A percentile compares a stretch with the other conserved stretches of the same genome.
Evolutionary conservation across 225 moss, liverwort and hornwort species (phyloP).

Genomic region (Bryoerythrophyllum caledonicum): DNA sequence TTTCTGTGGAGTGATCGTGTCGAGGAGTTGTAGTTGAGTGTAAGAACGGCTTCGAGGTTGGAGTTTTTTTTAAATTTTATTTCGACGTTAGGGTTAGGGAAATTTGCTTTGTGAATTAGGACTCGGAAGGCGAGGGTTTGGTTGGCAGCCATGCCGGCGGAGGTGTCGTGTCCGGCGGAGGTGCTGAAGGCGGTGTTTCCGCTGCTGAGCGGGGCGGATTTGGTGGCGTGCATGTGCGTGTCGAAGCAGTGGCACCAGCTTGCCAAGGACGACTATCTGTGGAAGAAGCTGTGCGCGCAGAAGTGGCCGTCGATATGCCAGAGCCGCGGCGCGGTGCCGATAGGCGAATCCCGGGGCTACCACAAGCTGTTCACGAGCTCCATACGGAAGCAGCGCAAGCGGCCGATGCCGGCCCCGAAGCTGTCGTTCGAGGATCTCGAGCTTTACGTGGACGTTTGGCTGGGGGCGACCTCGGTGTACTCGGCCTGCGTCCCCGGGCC

Average conservation of each 20-base stretch:
- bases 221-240: conserved; percentile 88
- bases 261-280: conserved; percentile 79
- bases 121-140: neutral
- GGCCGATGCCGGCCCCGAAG: conserved; percentile 73
- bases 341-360: conserved; percentile 67
- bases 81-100: too few relatives aligned
- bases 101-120: neutral
- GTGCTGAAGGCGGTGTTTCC: conserved; percentile 82
- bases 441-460: conserved; percentile 91
- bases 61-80: neutral
- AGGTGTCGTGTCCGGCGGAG: conserved; percentile 58
- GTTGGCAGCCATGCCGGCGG: conserved; percentile 50
- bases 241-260: conserved; percentile 85
- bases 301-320: conserved; percentile 84
- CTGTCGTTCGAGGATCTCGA: conserved; percentile 81
- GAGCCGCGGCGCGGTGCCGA: conserved; percentile 54
- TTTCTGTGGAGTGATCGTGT: too few relatives aligned
- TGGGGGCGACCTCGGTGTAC: conserved; percentile 59
- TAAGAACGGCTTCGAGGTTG: too few relatives aligned
- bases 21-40: too few relatives aligned
- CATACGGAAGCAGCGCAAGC: conserved; percentile 51
- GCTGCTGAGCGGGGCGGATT: conserved; percentile 65
- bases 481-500: conserved; percentile 81
- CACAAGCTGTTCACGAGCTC: conserved; percentile 75
- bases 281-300: conserved; percentile 82